Conservation (phyloP, 2,329 filamentous ascomycete species). For the Penicillium corylophilum region DNA sequence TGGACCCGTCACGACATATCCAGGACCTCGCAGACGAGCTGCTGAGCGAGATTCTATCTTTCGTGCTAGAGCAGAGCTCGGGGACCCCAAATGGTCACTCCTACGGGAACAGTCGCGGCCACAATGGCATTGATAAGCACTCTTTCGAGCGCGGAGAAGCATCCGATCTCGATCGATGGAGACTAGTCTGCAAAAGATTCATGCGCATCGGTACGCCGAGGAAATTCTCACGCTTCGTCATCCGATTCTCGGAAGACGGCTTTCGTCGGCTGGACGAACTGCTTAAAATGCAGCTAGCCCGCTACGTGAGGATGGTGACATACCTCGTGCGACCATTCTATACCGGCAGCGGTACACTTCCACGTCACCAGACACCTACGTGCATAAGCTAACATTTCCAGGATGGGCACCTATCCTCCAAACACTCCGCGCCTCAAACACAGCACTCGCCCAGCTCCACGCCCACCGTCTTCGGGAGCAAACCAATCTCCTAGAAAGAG, state of each 20-base stretch:
- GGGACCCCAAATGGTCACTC: slow-evolving; percentile 6
- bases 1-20: slow-evolving; percentile 35
- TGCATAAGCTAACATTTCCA: slow-evolving; percentile 24
- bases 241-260: slow-evolving; percentile 37
- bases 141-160: slow-evolving; percentile 26
- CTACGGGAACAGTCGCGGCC: slow-evolving; percentile 5
- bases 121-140: slow-evolving; percentile 6
- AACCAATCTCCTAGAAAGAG: slow-evolving; percentile 48
- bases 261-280: slow-evolving; percentile 37
- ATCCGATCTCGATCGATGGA: slow-evolving; percentile 41
- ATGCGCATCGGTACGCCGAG: slow-evolving; percentile 41
- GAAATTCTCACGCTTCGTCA: slow-evolving; percentile 38
- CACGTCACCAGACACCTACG: slow-evolving; percentile 7
- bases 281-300: slow-evolving; percentile 37
- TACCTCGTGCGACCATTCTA: slow-evolving; percentile 45
- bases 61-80: slow-evolving; percentile 23
- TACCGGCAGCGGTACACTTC: slow-evolving; percentile 38
- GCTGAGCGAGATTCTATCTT: slow-evolving; percentile 34
- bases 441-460: slow-evolving; percentile 29
- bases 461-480: slow-evolving; percentile 37
- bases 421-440: slow-evolving; percentile 19
- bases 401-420: slow-evolving; percentile 31
- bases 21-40: slow-evolving; percentile 39
- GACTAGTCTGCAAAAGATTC: slow-evolving; percentile 43
- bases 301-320: slow-evolving; percentile 39